Base-by-base conservation (phyloP, 148 eudicot genomes). In the Rhododendron molle region DNA sequence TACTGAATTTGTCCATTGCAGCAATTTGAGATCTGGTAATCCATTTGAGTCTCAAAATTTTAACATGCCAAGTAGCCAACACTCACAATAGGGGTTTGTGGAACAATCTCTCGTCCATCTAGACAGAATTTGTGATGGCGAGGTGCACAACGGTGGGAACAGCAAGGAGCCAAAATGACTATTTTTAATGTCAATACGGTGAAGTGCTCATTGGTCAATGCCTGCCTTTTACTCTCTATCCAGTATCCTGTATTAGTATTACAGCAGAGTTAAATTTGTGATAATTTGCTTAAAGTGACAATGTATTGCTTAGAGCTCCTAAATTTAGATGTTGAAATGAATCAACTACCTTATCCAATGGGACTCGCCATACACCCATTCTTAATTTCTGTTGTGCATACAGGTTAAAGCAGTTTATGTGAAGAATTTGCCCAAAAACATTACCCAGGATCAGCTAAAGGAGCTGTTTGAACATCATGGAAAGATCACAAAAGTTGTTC, bases 321-420 rank as follows among this genome's bases (percentile, higher is more conserved):
- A 58, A 78, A 8, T 76, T 77, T 40, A 5, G n/a, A 5, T 52
- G 69, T 26, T 16, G 38, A 23, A 38, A 8, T 54, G 16, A 11
- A 36, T 50, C 2, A 30, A 77, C 65, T 18, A 26, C 47, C 28
- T 23, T 56, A 26, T 12, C 82, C 38, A 11, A 44, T 32, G 15
- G 49, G 47, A 9, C 20, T 50, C 44, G 38, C 77, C 60, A 26
- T 30, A 84, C 58, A 23, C 32, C 49, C 83, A 43, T 21, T 58
- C 69, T 86, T 67, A 26, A 67, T 67, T 80, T 32, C 44, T 71
- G 18, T 71, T 71, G 15, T 30, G 34, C 82, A 12, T 87, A 85
- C 94, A 97, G 99, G 96, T 95, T 56, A 97, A 97, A 90, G 98
- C 99, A 52, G 88, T 95, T 28, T 97, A 97, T 90, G 91, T 97